Percentiles rank a stretch among this genome's conserved stretches.
phyloP scores from a whole-genome alignment of 1,284 basidiomycete genomes.

The Acaromyces ingoldii region DNA sequence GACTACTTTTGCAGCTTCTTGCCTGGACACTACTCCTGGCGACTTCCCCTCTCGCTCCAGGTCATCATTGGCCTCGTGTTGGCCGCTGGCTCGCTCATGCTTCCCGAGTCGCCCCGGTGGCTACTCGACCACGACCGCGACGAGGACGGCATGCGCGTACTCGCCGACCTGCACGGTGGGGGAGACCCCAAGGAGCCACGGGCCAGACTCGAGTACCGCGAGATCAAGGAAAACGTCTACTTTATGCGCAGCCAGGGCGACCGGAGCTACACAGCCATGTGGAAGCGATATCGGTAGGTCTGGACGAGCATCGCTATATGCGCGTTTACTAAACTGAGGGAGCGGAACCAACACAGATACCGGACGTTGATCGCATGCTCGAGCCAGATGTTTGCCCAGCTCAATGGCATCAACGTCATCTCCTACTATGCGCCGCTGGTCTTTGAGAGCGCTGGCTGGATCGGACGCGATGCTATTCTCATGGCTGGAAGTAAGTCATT shows the following conservation, averaged over 20 bases:
- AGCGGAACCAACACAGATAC: slow-evolving; percentile 32
- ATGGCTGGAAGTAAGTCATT: slow-evolving; percentile 91
- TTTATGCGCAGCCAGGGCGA: slow-evolving; percentile 57
- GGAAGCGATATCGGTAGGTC: slow-evolving; percentile 4
- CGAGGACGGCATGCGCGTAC: slow-evolving; percentile 75
- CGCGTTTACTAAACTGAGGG: not conserved
- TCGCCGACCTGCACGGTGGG: slow-evolving; percentile 81
- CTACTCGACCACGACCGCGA: slow-evolving; percentile 85
- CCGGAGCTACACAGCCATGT: slow-evolving; percentile 64
- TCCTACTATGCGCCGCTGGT: slow-evolving; percentile 72
- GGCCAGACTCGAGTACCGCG: slow-evolving; percentile 79
- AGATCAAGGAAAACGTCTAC: slow-evolving; percentile 75
- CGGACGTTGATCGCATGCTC: slow-evolving; percentile 95
- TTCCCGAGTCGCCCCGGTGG: slow-evolving; percentile 94
- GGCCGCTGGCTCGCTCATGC: slow-evolving; percentile 72
- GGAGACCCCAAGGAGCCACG: slow-evolving; percentile 66
- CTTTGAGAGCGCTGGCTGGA: slow-evolving; percentile 76
- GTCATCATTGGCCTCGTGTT: slow-evolving; percentile 75
- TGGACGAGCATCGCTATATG: not conserved
- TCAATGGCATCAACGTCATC: slow-evolving; percentile 64
- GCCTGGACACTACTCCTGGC: slow-evolving; percentile 52
- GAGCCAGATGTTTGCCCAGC: slow-evolving; percentile 89
- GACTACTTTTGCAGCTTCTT: slow-evolving; percentile 88
- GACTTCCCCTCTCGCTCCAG: slow-evolving; percentile 53
- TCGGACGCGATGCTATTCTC: slow-evolving; percentile 89